Evolutionary conservation across 2,329 filamentous ascomycete species (phyloP).

Genomic region (Chaetothyriales sp.): DNA sequence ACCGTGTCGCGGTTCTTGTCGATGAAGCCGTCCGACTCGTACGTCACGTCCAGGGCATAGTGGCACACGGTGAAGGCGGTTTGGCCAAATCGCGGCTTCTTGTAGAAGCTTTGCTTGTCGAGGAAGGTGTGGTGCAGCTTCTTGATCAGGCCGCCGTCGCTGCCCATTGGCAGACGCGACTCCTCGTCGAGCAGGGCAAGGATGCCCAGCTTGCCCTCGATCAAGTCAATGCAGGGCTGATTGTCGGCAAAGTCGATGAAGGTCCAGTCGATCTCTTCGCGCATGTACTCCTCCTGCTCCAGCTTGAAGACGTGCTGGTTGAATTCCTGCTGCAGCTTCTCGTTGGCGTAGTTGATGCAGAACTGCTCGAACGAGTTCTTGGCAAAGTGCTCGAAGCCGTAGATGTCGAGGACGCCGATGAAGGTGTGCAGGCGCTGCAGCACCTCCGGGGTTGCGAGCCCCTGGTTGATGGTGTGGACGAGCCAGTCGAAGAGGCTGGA

Average conservation of each 20-base stretch:
- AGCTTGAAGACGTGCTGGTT: slow-evolving; percentile 99
- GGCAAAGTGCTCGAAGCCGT: slow-evolving; percentile 97
- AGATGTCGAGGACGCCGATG: slow-evolving; percentile 97
- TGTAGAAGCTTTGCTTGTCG: slow-evolving; percentile 94
- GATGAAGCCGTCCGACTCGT: slow-evolving; percentile 97
- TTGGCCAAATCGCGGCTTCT: slow-evolving; percentile 95
- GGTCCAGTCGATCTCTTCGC: slow-evolving; percentile 95
- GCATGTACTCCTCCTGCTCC: slow-evolving; percentile 93
- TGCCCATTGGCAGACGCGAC: slow-evolving; percentile 90
- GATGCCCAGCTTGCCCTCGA: slow-evolving; percentile 91
- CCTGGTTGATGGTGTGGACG: slow-evolving; percentile 89
- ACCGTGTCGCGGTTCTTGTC: slow-evolving; percentile 99
- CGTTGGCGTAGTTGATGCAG: slow-evolving; percentile 99
- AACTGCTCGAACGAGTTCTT: slow-evolving; percentile 99
- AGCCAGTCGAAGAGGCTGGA: slow-evolving; percentile 98
- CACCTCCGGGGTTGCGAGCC: slow-evolving; percentile 78
- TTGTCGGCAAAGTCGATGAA: slow-evolving; percentile 99
- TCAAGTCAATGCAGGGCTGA: slow-evolving; percentile 95
- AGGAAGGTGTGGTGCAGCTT: slow-evolving; percentile 93
- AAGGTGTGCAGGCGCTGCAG: slow-evolving; percentile 72
- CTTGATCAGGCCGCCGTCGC: slow-evolving; percentile 89
- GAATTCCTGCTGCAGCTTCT: slow-evolving; percentile 98
- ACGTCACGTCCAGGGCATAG: slow-evolving; percentile 94
- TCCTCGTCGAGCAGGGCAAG: slow-evolving; percentile 89
- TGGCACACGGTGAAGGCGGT: slow-evolving; percentile 96